Evolutionary conservation across 2,329 filamentous ascomycete species (phyloP).

Genomic region (Trichoderma brevicompactum): DNA sequence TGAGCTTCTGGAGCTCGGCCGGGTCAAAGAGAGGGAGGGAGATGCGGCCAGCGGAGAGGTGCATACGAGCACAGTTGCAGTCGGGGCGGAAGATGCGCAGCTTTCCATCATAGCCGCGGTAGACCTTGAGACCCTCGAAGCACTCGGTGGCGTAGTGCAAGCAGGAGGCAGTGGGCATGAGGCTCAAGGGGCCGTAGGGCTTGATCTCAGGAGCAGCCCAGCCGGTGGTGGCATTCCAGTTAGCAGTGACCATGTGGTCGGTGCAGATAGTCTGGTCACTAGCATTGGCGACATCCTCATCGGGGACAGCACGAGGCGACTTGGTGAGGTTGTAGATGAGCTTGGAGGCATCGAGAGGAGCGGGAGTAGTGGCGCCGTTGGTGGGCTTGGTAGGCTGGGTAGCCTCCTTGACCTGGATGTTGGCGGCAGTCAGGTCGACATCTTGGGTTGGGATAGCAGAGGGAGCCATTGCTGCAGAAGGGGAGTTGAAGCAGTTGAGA

Average conservation of each 20-base stretch:
- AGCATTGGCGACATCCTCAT: slow-evolving; percentile 52
- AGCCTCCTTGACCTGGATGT: slow-evolving; percentile 55
- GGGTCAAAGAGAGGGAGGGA: slow-evolving; percentile 76
- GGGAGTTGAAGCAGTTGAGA: neutral
- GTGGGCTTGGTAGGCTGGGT: slow-evolving; percentile 37
- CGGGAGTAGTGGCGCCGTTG: slow-evolving; percentile 54
- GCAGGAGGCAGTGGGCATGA: slow-evolving; percentile 80
- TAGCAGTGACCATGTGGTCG: slow-evolving; percentile 85
- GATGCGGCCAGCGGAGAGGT: slow-evolving; percentile 65
- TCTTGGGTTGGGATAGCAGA: slow-evolving; percentile 53
- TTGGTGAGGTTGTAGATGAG: slow-evolving; percentile 59
- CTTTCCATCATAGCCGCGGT: slow-evolving; percentile 75
- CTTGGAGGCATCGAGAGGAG: slow-evolving; percentile 65
- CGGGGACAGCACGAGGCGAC: slow-evolving; percentile 57
- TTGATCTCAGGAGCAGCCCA: slow-evolving; percentile 76
- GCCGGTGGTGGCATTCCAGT: slow-evolving; percentile 67
- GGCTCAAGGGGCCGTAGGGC: slow-evolving; percentile 75
- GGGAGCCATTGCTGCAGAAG: slow-evolving; percentile 51
- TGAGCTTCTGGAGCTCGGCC: slow-evolving; percentile 72
- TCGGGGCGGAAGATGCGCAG: slow-evolving; percentile 79
- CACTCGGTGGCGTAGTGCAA: slow-evolving; percentile 91
- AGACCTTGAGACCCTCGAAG: slow-evolving; percentile 84
- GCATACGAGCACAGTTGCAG: slow-evolving; percentile 70
- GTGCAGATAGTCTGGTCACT: slow-evolving; percentile 65
- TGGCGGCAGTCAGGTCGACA: slow-evolving; percentile 56